These are phyloP conservation scores for Pseudodiploospora longispora DNA, from an alignment of 2,329 filamentous ascomycete species.

Conservation along the genomic window DNA sequence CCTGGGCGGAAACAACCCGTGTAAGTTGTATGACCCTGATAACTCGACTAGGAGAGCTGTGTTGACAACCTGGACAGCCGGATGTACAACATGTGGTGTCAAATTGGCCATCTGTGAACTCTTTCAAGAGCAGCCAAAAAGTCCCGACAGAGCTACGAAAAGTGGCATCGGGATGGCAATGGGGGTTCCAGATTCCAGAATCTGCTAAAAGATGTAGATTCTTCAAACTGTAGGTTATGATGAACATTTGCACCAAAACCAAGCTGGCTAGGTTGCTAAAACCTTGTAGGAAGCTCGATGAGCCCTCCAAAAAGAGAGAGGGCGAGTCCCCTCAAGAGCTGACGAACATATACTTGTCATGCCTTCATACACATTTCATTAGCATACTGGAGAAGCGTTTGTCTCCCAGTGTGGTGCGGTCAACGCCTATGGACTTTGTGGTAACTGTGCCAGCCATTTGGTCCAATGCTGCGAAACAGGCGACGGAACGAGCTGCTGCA, in stretches of 20 bases:
- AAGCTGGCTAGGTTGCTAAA: constrained; percentile 3
- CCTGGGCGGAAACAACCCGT: constrained; percentile 38
- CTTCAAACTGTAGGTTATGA: constrained; percentile 40
- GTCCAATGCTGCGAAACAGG: constrained; percentile 45
- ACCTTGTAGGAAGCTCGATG: constrained; percentile 25
- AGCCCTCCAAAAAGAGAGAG: constrained; percentile 22
- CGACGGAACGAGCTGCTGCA: constrained; percentile 34
- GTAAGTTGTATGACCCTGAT: constrained; percentile 16
- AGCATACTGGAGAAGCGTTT: constrained; percentile 34
- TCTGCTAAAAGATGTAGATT: constrained; percentile 29
- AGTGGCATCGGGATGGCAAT: constrained; percentile 33
- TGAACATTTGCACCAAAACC: not conserved
- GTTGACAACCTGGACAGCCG: constrained; percentile 21
- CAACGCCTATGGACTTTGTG: constrained; percentile 43
- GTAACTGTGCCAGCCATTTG: constrained; percentile 52
- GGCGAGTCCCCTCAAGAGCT: constrained; percentile 27
- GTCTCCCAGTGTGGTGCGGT: constrained; percentile 31
- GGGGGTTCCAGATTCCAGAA: constrained; percentile 41
- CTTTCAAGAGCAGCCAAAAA: constrained; percentile 30
- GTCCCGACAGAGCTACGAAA: constrained; percentile 42
- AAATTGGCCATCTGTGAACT: constrained; percentile 33
- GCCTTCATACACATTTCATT: constrained; percentile 40
- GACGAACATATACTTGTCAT: constrained; percentile 36
- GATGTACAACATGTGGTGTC: constrained; percentile 35
- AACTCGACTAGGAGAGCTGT: not conserved